These are phyloP conservation scores for Penicillium waksmanii DNA, from an alignment of 495 filamentous ascomycete genomes.

Conservation along the genomic window DNA sequence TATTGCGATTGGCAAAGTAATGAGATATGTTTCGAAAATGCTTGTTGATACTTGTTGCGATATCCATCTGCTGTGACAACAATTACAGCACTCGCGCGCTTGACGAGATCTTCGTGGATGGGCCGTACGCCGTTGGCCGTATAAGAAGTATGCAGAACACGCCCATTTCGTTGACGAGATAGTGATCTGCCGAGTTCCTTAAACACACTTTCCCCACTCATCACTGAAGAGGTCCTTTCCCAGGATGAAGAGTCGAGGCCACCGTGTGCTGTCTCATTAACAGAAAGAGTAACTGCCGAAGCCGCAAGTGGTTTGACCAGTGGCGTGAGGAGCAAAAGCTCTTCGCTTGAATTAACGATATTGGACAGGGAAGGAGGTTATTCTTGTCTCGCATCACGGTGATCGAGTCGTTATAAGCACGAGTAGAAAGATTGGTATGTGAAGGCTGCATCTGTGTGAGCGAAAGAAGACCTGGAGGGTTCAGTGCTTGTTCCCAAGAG, in stretches of 20 bases:
- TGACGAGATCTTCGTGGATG: constrained; percentile 87
- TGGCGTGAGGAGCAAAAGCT: constrained; percentile 80
- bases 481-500: constrained; percentile 81
- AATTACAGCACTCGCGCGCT: constrained; percentile 81
- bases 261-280: constrained; percentile 51
- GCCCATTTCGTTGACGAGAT: constrained; percentile 77
- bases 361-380: constrained; percentile 73
- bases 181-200: constrained; percentile 80
- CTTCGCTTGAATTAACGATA: constrained; percentile 77
- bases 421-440: constrained; percentile 76
- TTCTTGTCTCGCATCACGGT: constrained; percentile 84
- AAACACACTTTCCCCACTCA: constrained; percentile 88
- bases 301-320: constrained; percentile 85
- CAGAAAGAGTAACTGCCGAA: constrained; percentile 67
- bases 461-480: constrained; percentile 70
- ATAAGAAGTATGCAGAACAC: constrained; percentile 87
- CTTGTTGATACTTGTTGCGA: constrained; percentile 85
- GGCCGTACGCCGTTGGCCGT: constrained; percentile 87
- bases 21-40: constrained; percentile 90
- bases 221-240: constrained; percentile 67
- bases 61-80: constrained; percentile 90
- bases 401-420: constrained; percentile 84
- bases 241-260: constrained; percentile 59
- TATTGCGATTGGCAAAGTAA: constrained; percentile 84
- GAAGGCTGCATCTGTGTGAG: constrained; percentile 78